Conservation (phyloP, 257 asterid species). For the Gentiana macrophylla region DNA sequence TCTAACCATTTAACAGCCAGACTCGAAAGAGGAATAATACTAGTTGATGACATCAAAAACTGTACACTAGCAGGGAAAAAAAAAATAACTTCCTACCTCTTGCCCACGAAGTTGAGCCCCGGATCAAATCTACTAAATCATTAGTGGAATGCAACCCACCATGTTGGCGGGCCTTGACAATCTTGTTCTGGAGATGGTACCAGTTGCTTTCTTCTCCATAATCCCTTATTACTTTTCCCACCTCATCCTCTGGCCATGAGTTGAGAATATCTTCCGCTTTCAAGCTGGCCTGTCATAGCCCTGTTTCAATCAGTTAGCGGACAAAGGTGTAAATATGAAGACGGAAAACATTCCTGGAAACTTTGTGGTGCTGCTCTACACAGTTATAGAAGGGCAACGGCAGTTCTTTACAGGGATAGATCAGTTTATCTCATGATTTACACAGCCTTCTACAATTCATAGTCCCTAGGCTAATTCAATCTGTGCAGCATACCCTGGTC, state of each 20-base stretch:
- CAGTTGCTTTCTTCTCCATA: constrained; percentile 97
- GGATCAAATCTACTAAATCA: constrained; percentile 70
- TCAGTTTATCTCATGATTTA: too few relatives aligned
- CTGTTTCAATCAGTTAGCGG: constrained; percentile 48
- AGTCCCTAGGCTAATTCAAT: too few relatives aligned
- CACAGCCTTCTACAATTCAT: too few relatives aligned
- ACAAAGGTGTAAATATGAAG: constrained; percentile 9
- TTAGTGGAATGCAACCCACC: constrained; percentile 91
- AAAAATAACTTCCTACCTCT: constrained; percentile 40
- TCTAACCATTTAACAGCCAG: neutral
- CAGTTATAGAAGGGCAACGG: neutral
- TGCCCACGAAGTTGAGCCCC: constrained; percentile 51
- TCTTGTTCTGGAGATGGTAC: constrained; percentile 68
- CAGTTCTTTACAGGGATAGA: neutral
- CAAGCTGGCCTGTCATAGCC: constrained; percentile 73
- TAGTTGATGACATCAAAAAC: neutral
- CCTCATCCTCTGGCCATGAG: constrained; percentile 84
- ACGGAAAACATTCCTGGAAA: neutral
- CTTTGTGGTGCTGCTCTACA: neutral
- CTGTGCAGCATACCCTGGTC: too few relatives aligned
- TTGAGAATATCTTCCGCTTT: constrained; percentile 91
- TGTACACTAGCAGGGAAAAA: neutral
- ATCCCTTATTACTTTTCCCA: constrained; percentile 75
- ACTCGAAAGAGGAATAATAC: neutral
- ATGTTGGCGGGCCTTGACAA: constrained; percentile 56